A percentile compares a stretch with the other conserved stretches of the same genome.
Evolutionary conservation across 139 green algal species (phyloP).

Genomic region (Micractinium conductrix): DNA sequence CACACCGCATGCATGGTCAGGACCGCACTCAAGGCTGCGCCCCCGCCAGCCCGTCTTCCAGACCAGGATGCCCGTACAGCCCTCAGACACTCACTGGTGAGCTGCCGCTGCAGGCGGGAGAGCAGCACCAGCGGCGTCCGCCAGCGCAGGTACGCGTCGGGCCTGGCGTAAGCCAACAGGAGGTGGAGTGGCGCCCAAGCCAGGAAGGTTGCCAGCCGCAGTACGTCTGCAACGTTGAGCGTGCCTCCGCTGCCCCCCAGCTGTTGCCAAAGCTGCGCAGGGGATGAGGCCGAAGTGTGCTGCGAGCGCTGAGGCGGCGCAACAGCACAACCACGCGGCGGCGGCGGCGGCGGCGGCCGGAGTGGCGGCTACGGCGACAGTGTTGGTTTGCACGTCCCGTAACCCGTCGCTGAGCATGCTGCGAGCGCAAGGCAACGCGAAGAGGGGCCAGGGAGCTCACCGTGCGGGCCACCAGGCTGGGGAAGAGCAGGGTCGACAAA

Average conservation of each 20-base stretch:
- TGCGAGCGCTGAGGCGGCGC: too few relatives aligned
- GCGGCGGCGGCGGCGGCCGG: neutral
- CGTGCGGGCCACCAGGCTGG: slow-evolving; percentile 7
- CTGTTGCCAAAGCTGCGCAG: slow-evolving; percentile 1
- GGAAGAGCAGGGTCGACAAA: neutral
- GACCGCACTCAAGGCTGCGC: too few relatives aligned
- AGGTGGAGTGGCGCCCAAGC: slow-evolving; percentile 15
- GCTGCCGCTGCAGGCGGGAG: slow-evolving; percentile 1
- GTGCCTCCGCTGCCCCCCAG: neutral
- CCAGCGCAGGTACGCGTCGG: neutral
- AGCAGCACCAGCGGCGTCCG: slow-evolving; percentile 12
- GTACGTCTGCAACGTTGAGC: neutral
- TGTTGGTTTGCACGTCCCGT: too few relatives aligned
- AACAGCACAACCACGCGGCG: too few relatives aligned
- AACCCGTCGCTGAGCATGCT: too few relatives aligned
- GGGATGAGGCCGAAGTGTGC: neutral
- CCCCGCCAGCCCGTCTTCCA: too few relatives aligned
- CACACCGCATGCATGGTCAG: too few relatives aligned
- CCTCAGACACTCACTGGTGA: neutral
- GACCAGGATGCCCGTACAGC: too few relatives aligned
- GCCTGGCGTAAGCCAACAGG: neutral
- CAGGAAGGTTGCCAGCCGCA: slow-evolving; percentile 6
- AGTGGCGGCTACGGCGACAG: too few relatives aligned
- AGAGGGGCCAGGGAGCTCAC: too few relatives aligned
- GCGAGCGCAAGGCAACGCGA: too few relatives aligned